Evolutionary conservation across 768 basidiomycete species (phyloP), one percentile per base, ranked within the genome.

Genomic region (Agrocybe chaxingu): DNA sequence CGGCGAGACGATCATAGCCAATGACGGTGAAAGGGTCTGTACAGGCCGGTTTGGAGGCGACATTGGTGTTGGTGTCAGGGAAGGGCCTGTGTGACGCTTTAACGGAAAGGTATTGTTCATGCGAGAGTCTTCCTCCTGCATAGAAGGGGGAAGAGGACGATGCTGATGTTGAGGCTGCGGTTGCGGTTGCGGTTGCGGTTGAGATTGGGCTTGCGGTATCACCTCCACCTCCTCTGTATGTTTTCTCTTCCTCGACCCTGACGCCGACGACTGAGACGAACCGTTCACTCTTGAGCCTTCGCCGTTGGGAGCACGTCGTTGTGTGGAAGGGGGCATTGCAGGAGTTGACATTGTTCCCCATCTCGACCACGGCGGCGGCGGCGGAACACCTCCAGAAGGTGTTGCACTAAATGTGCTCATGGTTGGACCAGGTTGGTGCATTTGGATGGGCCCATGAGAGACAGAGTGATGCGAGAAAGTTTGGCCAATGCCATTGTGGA

Each of bases 1-100:
- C 0, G 82, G 82, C n/a, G 82, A 82, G 39, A 84, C 74, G 58
- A 84, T 78, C 73, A 82, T 78, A 12, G 82, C 82, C 36, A 84
- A 61, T 12, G 82, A 84, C 6, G 84, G 84, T 1, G 82, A 84
- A 29, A 85, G 69, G 8, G 72, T 79, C 52, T 79, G 77, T 7
- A 66, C 68, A 46, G 63, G 69, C 48, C 70, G 65, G 24, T 3
- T 3, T 43, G 66, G 61, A 5, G 68, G 69, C 18, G 62, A 65
- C 40, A 68, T 38, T 3, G 66, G 62, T 10, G 67, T 65, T 30
- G 67, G 61, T 12, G 69, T 64, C 30, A 65, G 50, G 11, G 64
- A 52, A 3, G 67, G 64, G 3, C 69, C 61, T 16, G 68, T 63
- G 36, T 70, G 74, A 40, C 73, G 70, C 58, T 76, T 76, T 37